These are phyloP conservation scores for Phytophthora meadii DNA, from an alignment of 352 stramenopile species.

Conservation along the genomic window DNA sequence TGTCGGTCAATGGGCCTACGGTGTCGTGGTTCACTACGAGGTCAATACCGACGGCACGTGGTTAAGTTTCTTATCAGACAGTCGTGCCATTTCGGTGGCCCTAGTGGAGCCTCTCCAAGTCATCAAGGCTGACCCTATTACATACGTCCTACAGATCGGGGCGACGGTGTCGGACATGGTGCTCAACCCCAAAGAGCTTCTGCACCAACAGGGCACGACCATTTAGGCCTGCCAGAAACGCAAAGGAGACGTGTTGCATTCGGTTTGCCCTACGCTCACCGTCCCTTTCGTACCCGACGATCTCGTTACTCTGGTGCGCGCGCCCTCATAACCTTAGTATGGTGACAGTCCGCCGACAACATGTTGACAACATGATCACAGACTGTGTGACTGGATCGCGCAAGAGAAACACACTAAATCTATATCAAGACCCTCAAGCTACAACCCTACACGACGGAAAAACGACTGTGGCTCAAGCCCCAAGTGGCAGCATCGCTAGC, in stretches of 20 bases:
- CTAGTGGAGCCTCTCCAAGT: conserved; percentile 1
- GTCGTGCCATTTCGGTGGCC: background rate
- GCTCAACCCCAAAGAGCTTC: conserved; percentile 12
- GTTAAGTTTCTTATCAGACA: background rate
- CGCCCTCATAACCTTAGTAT: background rate
- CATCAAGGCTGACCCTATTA: conserved; percentile 15
- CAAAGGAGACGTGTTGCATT: no score
- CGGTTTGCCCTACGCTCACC: no score
- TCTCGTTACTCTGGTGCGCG: no score
- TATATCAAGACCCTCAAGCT: background rate
- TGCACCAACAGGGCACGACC: conserved; percentile 3
- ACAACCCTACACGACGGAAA: background rate
- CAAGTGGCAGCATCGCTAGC: background rate
- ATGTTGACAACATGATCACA: no score
- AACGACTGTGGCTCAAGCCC: background rate
- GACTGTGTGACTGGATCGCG: background rate
- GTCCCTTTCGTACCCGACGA: no score
- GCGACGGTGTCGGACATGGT: background rate
- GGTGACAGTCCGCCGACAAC: conserved; percentile 1
- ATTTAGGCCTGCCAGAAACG: background rate
- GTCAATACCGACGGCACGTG: background rate
- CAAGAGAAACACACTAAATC: conserved; percentile 7
- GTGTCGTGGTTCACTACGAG: conserved; percentile 7
- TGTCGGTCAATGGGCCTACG: conserved; percentile 1
- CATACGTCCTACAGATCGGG: conserved; percentile 1